Conservation (phyloP, 176 grass and related monocot genomes). For the Aegilops tauschii region DNA sequence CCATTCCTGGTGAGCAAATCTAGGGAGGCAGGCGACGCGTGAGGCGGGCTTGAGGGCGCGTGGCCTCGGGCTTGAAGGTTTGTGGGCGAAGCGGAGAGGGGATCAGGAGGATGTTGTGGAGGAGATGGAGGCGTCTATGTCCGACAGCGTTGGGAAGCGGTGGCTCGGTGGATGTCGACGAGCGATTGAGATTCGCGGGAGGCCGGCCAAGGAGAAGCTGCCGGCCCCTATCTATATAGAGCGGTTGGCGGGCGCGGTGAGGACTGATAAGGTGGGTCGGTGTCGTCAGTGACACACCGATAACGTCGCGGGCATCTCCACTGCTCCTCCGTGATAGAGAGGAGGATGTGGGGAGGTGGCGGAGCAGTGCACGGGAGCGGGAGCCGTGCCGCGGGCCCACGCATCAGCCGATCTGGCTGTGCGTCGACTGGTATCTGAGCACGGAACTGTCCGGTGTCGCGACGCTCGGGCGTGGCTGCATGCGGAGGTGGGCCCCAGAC, state of each 20-base stretch:
- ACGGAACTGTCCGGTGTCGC: neutral
- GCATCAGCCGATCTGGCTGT: neutral
- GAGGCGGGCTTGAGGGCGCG: neutral
- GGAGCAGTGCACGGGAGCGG: neutral
- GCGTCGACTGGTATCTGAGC: neutral
- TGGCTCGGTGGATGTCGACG: neutral
- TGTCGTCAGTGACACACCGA: neutral
- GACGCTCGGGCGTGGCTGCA: neutral
- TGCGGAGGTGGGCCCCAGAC: neutral
- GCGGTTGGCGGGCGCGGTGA: neutral
- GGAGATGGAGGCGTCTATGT: conserved; percentile 31
- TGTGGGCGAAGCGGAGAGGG: neutral
- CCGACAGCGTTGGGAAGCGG: too few species aligned
- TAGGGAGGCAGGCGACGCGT: neutral
- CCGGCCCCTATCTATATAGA: neutral
- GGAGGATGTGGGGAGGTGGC: neutral
- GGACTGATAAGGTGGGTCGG: neutral
- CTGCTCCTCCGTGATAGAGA: neutral
- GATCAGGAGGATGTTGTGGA: neutral
- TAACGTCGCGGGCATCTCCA: too few species aligned
- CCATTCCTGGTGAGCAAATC: too few species aligned
- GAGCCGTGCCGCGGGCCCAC: neutral
- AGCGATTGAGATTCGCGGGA: neutral
- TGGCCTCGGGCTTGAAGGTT: too few species aligned
- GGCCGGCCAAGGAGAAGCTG: neutral